These are phyloP conservation scores for Cladosporium phlei DNA, from an alignment of 2,329 filamentous ascomycete species.

Conservation along the genomic window DNA sequence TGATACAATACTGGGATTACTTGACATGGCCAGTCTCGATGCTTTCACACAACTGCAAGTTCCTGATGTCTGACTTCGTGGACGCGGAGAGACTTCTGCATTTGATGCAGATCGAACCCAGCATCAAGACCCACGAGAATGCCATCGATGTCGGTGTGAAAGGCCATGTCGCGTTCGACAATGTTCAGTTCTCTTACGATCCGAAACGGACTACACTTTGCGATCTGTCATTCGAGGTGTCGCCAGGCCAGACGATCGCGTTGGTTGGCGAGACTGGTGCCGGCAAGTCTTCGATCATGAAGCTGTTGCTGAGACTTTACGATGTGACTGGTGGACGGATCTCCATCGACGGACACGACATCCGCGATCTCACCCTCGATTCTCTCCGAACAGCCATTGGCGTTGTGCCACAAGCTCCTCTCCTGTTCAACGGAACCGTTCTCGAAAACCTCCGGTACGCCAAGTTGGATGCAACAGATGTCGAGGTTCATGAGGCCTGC, in stretches of 20 bases:
- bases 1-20: constrained; percentile 62
- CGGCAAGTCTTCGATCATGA: constrained; percentile 59
- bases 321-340: constrained; percentile 53
- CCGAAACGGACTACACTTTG: constrained; percentile 48
- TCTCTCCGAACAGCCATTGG: constrained; percentile 57
- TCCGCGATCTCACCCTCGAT: constrained; percentile 54
- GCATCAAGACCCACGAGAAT: constrained; percentile 46
- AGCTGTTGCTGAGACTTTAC: constrained; percentile 58
- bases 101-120: constrained; percentile 55
- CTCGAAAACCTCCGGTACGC: constrained; percentile 63
- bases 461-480: constrained; percentile 55
- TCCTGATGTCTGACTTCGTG: constrained; percentile 44
- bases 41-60: constrained; percentile 36
- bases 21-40: constrained; percentile 48
- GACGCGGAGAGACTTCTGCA: constrained; percentile 60
- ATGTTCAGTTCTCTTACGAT: constrained; percentile 55
- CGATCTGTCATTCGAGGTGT: constrained; percentile 46
- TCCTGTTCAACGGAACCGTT: constrained; percentile 61
- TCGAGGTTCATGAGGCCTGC: constrained; percentile 57
- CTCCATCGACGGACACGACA: constrained; percentile 55
- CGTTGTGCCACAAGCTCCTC: constrained; percentile 61
- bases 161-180: constrained; percentile 51
- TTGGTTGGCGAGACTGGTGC: constrained; percentile 59
- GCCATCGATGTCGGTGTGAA: constrained; percentile 44
- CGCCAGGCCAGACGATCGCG: constrained; percentile 51